Conservation (phyloP, 495 filamentous ascomycete genomes). For the Letharia columbiana region DNA sequence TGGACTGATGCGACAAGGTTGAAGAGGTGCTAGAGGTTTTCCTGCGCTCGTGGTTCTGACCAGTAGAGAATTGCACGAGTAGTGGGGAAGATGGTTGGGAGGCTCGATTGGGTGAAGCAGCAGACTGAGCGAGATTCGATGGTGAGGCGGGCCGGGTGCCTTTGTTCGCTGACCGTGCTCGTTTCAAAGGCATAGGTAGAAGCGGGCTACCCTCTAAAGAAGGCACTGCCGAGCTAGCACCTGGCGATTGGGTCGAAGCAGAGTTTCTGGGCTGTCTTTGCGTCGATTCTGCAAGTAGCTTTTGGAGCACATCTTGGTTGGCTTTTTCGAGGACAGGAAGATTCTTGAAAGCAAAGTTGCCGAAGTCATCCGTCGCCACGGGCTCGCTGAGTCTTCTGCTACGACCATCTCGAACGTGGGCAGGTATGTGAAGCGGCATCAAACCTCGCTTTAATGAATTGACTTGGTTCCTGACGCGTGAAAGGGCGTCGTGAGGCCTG, state of each 20-base stretch:
- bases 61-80: constrained; percentile 83
- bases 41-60: constrained; percentile 59
- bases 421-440: constrained; percentile 93
- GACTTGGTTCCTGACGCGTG: constrained; percentile 71
- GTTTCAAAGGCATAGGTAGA: constrained; percentile 67
- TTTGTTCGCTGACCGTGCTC: constrained; percentile 71
- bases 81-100: constrained; percentile 95
- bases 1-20: constrained; percentile 68
- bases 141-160: constrained; percentile 78
- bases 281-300: constrained; percentile 79
- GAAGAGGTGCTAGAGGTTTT: constrained; percentile 87
- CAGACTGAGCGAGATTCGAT: constrained; percentile 65
- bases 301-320: constrained; percentile 97
- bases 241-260: constrained; percentile 36
- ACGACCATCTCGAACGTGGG: constrained; percentile 78
- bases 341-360: constrained; percentile 94
- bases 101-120: constrained; percentile 73
- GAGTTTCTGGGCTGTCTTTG: constrained; percentile 47
- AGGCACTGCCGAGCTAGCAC: constrained; percentile 44
- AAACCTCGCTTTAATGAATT: constrained; percentile 76
- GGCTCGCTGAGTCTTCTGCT: constrained; percentile 87
- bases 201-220: constrained; percentile 81
- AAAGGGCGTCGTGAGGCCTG: constrained; percentile 88
- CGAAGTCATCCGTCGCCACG: constrained; percentile 82
- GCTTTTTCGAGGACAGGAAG: constrained; percentile 93